These are phyloP conservation scores for Nitzschia palea DNA, from an alignment of 108 stramenopile species.

Conservation along the genomic window DNA sequence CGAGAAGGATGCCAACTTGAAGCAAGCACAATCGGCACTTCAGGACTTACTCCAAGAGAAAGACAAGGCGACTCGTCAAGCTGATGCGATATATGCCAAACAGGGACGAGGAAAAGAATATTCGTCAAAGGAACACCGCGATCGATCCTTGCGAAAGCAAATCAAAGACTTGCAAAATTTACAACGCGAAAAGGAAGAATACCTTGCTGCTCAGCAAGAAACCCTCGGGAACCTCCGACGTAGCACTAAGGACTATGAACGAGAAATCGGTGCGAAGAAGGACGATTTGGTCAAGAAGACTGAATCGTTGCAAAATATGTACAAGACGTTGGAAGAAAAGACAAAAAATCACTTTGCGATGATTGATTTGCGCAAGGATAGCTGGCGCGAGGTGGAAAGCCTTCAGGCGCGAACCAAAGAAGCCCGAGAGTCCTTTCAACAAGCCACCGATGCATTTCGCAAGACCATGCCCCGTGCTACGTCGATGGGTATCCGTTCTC, in stretches of 20 bases:
- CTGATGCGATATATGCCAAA: slow-evolving; percentile 88
- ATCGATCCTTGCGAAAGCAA: slow-evolving; percentile 66
- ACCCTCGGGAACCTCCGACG: slow-evolving; percentile 65
- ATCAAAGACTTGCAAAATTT: slow-evolving; percentile 61
- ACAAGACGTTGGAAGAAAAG: slow-evolving; percentile 65
- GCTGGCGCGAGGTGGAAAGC: slow-evolving; percentile 68
- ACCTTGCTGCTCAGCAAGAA: slow-evolving; percentile 53
- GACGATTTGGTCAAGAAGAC: slow-evolving; percentile 48
- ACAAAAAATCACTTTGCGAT: slow-evolving; percentile 57
- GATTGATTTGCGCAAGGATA: slow-evolving; percentile 77
- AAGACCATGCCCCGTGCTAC: slow-evolving; percentile 89
- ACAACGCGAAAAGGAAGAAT: slow-evolving; percentile 60
- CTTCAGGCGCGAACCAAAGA: slow-evolving; percentile 66
- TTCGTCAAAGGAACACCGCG: slow-evolving; percentile 78
- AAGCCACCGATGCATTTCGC: slow-evolving; percentile 61
- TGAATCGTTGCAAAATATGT: slow-evolving; percentile 50
- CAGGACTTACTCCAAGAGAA: slow-evolving; percentile 56
- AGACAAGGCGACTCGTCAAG: slow-evolving; percentile 55
- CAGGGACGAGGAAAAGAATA: slow-evolving; percentile 92
- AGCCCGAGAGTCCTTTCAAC: slow-evolving; percentile 54
- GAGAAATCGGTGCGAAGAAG: slow-evolving; percentile 43
- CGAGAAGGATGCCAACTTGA: slow-evolving; percentile 62
- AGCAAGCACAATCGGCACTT: slow-evolving; percentile 50
- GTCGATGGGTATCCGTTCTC: slow-evolving; percentile 77
- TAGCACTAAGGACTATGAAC: slow-evolving; percentile 25